Conservation (phyloP, 129 eudicot species). For the Mikania micrantha region DNA sequence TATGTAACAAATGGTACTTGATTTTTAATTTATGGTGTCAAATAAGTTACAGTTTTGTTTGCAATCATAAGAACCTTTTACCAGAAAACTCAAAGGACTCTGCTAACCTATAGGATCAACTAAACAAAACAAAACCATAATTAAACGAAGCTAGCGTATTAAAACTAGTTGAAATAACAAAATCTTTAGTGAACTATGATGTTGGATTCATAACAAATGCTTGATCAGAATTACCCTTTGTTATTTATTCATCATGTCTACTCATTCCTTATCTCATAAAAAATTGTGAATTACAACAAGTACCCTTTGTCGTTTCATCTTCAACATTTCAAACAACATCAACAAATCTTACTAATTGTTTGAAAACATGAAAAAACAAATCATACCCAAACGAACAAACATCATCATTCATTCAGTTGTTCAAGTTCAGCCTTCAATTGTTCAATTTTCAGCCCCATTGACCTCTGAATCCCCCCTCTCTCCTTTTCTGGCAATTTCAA, state of each 20-base stretch:
- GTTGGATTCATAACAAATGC: too few relatives aligned
- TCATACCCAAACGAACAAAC: constrained; percentile 19
- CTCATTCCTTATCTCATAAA: constrained; percentile 12
- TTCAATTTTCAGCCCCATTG: constrained; percentile 96
- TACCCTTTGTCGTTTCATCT: background rate
- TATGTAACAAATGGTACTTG: background rate
- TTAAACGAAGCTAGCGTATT: background rate
- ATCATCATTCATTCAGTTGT: constrained; percentile 70
- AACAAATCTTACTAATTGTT: background rate
- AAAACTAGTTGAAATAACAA: background rate
- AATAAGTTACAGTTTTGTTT: too few relatives aligned
- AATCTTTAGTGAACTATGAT: too few relatives aligned
- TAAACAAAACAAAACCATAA: background rate
- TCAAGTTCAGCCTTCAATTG: constrained; percentile 94
- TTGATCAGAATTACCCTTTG: too few relatives aligned
- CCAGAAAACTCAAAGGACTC: too few relatives aligned
- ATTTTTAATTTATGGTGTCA: background rate
- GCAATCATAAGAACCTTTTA: background rate
- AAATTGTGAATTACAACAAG: background rate
- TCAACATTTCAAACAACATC: background rate
- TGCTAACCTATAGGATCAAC: too few relatives aligned
- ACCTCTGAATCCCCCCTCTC: constrained; percentile 61
- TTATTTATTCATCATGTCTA: constrained; percentile 4
- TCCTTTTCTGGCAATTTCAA: constrained; percentile 56
- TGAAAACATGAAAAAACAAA: background rate